Evolutionary conservation across 1,284 basidiomycete genomes (phyloP).

Genomic region (Tremellales sp.): DNA sequence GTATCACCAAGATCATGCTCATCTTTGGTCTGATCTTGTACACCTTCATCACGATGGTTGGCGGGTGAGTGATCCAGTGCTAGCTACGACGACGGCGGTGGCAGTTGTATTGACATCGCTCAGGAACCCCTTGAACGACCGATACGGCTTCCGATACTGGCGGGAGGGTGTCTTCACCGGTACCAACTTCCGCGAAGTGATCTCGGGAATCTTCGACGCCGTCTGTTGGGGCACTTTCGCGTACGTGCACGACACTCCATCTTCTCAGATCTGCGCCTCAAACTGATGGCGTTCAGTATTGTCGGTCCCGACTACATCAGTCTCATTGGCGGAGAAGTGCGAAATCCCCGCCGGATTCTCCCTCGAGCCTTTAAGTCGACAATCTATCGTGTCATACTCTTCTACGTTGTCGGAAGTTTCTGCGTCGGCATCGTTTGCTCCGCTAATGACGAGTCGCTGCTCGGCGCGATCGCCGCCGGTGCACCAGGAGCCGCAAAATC

Average conservation of each 20-base stretch:
- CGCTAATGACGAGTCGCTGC: slow-evolving; percentile 12
- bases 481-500: slow-evolving; percentile 16
- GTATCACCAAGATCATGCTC: slow-evolving; percentile 32
- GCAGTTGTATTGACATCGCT: too few relatives aligned
- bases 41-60: slow-evolving; percentile 39
- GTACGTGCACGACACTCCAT: slow-evolving; percentile 5
- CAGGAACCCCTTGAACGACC: slow-evolving; percentile 23
- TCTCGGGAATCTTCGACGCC: slow-evolving; percentile 28
- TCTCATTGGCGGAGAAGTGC: slow-evolving; percentile 22
- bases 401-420: slow-evolving; percentile 33
- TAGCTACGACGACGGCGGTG: too few relatives aligned
- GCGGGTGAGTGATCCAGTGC: slow-evolving; percentile 17
- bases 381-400: slow-evolving; percentile 31
- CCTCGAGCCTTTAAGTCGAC: slow-evolving; percentile 35
- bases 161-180: neutral
- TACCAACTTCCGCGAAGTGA: slow-evolving; percentile 15
- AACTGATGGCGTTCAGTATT: slow-evolving; percentile 5
- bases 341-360: slow-evolving; percentile 27
- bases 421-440: slow-evolving; percentile 27
- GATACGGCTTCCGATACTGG: slow-evolving; percentile 22
- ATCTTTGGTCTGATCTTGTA: slow-evolving; percentile 30
- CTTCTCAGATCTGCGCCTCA: neutral
- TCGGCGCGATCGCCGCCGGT: slow-evolving; percentile 16
- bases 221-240: slow-evolving; percentile 31
- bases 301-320: slow-evolving; percentile 30